Percentiles rank a stretch among this genome's conserved stretches.
phyloP scores from a whole-genome alignment of 331 rosid genomes.

The Rhamnella rubrinervis region DNA sequence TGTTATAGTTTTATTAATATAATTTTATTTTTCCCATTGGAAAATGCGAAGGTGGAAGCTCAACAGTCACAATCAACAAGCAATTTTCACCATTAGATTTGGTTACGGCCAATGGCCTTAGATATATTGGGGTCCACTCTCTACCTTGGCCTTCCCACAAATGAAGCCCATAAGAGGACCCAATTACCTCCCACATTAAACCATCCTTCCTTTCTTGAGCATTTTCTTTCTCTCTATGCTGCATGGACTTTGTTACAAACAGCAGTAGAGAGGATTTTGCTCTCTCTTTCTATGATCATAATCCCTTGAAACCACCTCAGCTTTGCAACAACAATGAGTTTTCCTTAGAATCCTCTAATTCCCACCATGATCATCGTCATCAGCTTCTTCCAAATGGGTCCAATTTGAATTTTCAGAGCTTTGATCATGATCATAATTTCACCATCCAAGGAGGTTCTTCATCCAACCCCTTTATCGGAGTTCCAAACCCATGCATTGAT shows the following conservation, averaged over 20 bases:
- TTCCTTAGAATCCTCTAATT: slow-evolving; percentile 18
- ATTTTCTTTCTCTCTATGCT: slow-evolving; percentile 8
- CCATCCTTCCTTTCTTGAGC: slow-evolving; percentile 30
- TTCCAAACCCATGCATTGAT: not conserved
- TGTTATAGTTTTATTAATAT: not conserved
- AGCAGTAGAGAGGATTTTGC: slow-evolving; percentile 24
- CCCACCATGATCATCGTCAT: slow-evolving; percentile 16
- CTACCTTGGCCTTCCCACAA: slow-evolving; percentile 8
- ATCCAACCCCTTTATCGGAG: slow-evolving; percentile 13
- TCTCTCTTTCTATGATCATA: slow-evolving; percentile 6
- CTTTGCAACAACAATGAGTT: slow-evolving; percentile 9
- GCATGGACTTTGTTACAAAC: slow-evolving; percentile 39
- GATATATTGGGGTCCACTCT: slow-evolving; percentile 13
- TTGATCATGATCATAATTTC: not conserved
- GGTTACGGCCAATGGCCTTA: slow-evolving; percentile 16
- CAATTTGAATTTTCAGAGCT: not conserved
- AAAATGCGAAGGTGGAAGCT: slow-evolving; percentile 19
- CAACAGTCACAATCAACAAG: slow-evolving; percentile 36
- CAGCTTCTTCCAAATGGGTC: slow-evolving; percentile 18
- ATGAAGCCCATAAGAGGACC: slow-evolving; percentile 17
- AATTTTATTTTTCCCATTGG: not conserved
- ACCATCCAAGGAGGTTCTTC: slow-evolving; percentile 8
- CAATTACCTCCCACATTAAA: slow-evolving; percentile 9
- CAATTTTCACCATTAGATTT: slow-evolving; percentile 41
- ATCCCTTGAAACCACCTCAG: slow-evolving; percentile 23